Evolutionary conservation across 2,329 filamentous ascomycete species (phyloP), one percentile per base, ranked within the genome.

Genomic region (Graphilbum sp.): DNA sequence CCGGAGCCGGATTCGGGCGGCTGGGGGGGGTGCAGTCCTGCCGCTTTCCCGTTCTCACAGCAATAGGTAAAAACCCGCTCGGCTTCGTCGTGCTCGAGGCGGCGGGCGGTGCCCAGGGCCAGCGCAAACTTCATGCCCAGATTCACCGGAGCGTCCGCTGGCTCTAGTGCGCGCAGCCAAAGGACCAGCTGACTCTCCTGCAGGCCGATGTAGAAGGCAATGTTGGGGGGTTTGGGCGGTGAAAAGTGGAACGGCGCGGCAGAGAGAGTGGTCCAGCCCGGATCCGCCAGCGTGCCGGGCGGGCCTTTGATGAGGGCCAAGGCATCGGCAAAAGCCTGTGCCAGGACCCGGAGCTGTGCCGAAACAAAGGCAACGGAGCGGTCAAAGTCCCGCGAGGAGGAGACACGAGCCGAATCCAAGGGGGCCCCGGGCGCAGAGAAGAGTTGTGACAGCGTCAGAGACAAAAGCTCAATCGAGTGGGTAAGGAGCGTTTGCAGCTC

Each of bases 401-500:
- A 12, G 17, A 15, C 16, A 7, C 11, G 7, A n/a, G n/a, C n/a
- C n/a, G n/a, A n/a, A n/a, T n/a, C n/a, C 21, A 13, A 2, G 13
- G 27, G n/a, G 17, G 16, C 10, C 25, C 4, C 10, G 5, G 24
- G 10, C 20, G 47, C 25, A 36, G 46, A 16, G 37, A 43, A 27
- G 7, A n/a, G 5, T 12, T 79, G 80, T 63, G 76, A 79, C 21
- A 79, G 69, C 33, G 79, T 84, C 15, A 92, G 70, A 49, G 79
- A 73, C 36, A 94, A 75, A 34, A 93, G 74, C 55, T 92, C 84
- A 45, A 95, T 72, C 41, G 83, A 79, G 50, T 84, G 73, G 43
- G 81, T 88, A 47, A 96, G 77, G 31, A 86, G 66, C n/a, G 75
- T 73, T 44, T 84, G 73, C 12, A 90, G 71, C 11, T 70, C 62